Evolutionary conservation across 2,329 filamentous ascomycete species (phyloP).

Genomic region (Scedosporium apiospermum): DNA sequence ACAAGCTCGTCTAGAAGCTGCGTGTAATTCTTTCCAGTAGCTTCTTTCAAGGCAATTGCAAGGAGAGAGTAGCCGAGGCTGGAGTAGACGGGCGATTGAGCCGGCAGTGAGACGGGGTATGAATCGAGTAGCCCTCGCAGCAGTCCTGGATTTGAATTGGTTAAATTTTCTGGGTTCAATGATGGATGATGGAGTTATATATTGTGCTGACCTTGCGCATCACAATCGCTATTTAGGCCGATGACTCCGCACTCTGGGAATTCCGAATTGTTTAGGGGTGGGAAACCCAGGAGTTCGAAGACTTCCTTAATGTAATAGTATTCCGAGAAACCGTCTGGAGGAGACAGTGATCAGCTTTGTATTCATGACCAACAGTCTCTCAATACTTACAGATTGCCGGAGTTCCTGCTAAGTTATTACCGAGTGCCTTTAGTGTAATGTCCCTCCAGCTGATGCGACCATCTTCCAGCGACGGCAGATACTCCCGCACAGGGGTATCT

Average conservation of each 20-base stretch:
- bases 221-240: constrained; percentile 23
- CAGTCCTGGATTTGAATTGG: constrained; percentile 16
- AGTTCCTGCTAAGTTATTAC: constrained; percentile 25
- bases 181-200: constrained; percentile 16
- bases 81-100: constrained; percentile 28
- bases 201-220: background rate
- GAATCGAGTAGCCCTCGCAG: constrained; percentile 19
- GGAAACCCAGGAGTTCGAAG: constrained; percentile 26
- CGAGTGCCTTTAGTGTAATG: constrained; percentile 26
- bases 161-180: no score
- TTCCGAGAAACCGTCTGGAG: constrained; percentile 23
- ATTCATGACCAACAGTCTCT: no score
- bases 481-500: constrained; percentile 22
- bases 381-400: constrained; percentile 23
- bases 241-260: constrained; percentile 27
- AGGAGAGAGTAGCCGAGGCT: constrained; percentile 29
- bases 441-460: constrained; percentile 22
- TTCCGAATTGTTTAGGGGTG: constrained; percentile 19
- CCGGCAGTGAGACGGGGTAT: constrained; percentile 19
- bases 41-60: constrained; percentile 21
- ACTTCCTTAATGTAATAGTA: constrained; percentile 25
- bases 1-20: constrained; percentile 15
- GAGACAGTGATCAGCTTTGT: no score
- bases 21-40: constrained; percentile 19
- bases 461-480: constrained; percentile 20